These are phyloP conservation scores for Neonectria coccinea DNA, from an alignment of 2,329 filamentous ascomycete genomes.

Conservation along the genomic window DNA sequence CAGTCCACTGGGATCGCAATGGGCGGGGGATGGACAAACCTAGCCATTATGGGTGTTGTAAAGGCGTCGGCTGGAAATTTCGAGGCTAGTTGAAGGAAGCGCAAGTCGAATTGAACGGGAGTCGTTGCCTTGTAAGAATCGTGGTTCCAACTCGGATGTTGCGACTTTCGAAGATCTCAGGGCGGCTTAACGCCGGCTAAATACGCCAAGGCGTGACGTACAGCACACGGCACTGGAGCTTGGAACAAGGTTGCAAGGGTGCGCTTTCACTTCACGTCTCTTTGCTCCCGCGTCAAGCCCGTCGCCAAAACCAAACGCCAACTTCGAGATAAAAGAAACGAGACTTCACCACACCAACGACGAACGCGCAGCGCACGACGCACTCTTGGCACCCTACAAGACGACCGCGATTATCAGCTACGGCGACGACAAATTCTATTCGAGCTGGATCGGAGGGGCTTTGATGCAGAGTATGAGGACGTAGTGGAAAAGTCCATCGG, in stretches of 20 bases:
- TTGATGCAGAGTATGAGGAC: constrained; percentile 47
- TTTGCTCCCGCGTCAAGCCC: constrained; percentile 39
- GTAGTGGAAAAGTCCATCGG: constrained; percentile 38
- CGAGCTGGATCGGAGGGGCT: constrained; percentile 25
- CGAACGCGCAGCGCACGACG: constrained; percentile 16
- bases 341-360: constrained; percentile 24
- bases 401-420: constrained; percentile 20
- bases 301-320: constrained; percentile 43
- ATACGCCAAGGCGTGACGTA: constrained; percentile 32
- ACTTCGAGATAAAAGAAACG: constrained; percentile 24
- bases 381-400: constrained; percentile 1
- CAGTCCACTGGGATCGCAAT: constrained; percentile 31
- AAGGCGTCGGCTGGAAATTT: not conserved
- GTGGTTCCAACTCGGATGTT: constrained; percentile 31
- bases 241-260: constrained; percentile 38
- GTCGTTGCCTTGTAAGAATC: constrained; percentile 21
- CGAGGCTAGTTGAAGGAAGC: not conserved
- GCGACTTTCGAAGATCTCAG: constrained; percentile 41
- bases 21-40: constrained; percentile 30
- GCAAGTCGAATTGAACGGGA: constrained; percentile 22
- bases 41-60: constrained; percentile 35
- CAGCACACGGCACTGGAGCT: constrained; percentile 35
- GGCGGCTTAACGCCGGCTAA: constrained; percentile 45
- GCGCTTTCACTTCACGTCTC: constrained; percentile 35
- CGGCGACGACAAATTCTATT: constrained; percentile 6